Conservation (phyloP, 345 rosid species). For the Hypericum perforatum region DNA sequence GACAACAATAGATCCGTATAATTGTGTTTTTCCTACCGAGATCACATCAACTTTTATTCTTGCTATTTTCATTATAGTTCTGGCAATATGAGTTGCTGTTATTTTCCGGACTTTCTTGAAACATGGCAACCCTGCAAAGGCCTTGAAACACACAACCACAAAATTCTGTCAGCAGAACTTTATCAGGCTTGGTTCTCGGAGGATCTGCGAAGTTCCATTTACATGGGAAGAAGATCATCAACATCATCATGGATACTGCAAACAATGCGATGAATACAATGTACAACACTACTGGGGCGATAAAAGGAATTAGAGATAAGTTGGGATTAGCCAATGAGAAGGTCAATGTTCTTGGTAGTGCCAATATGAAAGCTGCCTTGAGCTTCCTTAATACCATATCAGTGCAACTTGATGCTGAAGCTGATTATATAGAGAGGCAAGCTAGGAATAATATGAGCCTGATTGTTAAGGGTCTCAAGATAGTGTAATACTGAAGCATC, state of each 20-base stretch:
- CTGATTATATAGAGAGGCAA: slow-evolving; percentile 30
- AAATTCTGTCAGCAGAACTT: slow-evolving; percentile 27
- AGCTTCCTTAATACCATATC: slow-evolving; percentile 40
- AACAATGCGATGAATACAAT: slow-evolving; percentile 42
- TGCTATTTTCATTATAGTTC: slow-evolving; percentile 31
- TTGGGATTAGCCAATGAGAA: slow-evolving; percentile 6
- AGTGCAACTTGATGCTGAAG: slow-evolving; percentile 28
- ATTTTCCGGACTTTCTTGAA: not conserved
- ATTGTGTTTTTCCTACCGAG: no score
- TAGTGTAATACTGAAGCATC: slow-evolving; percentile 25
- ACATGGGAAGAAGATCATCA: slow-evolving; percentile 30
- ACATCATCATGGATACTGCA: slow-evolving; percentile 49
- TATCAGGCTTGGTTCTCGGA: slow-evolving; percentile 50
- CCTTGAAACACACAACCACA: not conserved
- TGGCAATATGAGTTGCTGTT: slow-evolving; percentile 40
- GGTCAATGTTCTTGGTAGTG: no score
- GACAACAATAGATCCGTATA: no score
- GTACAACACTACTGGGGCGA: slow-evolving; percentile 47
- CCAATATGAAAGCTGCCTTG: slow-evolving; percentile 6
- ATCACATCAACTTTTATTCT: slow-evolving; percentile 26
- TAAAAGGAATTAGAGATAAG: slow-evolving; percentile 34
- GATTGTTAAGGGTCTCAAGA: slow-evolving; percentile 40
- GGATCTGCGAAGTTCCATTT: slow-evolving; percentile 43
- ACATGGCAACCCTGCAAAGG: not conserved
- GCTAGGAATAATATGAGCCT: slow-evolving; percentile 43